Evolutionary conservation across 2,329 filamentous ascomycete species (phyloP).

Genomic region (Ophiostoma australiae): DNA sequence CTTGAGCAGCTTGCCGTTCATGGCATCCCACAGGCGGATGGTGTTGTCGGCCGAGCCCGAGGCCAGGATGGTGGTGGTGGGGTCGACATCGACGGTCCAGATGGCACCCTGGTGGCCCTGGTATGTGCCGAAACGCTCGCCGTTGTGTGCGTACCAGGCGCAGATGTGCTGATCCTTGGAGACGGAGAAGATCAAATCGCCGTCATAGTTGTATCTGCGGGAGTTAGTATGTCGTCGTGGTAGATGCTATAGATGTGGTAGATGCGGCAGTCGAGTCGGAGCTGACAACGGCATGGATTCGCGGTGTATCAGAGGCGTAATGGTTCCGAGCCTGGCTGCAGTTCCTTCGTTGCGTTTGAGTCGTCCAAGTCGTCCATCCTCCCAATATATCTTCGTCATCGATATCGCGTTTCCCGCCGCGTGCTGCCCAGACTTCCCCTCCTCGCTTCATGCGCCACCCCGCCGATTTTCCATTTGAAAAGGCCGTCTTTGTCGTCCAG

Average conservation of each 20-base stretch:
- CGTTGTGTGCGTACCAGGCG: constrained; percentile 96
- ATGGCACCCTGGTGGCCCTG: constrained; percentile 95
- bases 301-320: neutral
- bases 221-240: constrained; percentile 3
- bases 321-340: neutral
- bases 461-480: neutral
- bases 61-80: constrained; percentile 83
- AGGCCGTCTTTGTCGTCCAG: neutral
- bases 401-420: constrained; percentile 1
- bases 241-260: neutral
- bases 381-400: neutral
- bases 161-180: constrained; percentile 61
- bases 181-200: constrained; percentile 55
- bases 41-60: constrained; percentile 98
- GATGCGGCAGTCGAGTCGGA: too few relatives aligned
- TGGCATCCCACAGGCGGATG: constrained; percentile 93
- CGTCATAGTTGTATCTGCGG: constrained; percentile 79
- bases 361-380: neutral
- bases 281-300: neutral
- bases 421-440: neutral
- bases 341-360: neutral
- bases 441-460: neutral
- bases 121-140: constrained; percentile 95
- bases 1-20: constrained; percentile 88
- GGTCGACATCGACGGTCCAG: constrained; percentile 97